phyloP scores from a whole-genome alignment of 2,329 filamentous ascomycete species.

The Aspergillus sclerotialis region DNA sequence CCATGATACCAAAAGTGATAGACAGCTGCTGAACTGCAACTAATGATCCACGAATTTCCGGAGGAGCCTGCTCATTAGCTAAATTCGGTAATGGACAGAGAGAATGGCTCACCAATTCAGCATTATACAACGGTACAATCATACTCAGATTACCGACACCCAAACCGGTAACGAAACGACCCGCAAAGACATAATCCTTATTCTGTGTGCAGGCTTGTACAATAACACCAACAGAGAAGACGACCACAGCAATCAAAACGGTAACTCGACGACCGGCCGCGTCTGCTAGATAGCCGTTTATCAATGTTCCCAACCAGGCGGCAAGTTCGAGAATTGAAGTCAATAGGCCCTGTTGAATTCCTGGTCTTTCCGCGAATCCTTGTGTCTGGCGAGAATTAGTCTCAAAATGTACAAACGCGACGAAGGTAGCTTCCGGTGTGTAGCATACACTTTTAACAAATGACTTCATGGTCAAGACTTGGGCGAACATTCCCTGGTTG shows the following conservation, averaged over 20 bases:
- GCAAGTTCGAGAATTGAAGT: conserved; percentile 37
- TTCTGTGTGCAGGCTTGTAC: conserved; percentile 28
- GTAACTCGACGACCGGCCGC: conserved; percentile 27
- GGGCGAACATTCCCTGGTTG: conserved; percentile 72
- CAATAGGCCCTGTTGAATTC: conserved; percentile 24
- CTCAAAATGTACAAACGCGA: conserved; percentile 2
- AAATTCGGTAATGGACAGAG: not conserved
- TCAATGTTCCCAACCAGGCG: conserved; percentile 31
- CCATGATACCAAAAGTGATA: conserved; percentile 39
- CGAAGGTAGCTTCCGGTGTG: conserved; percentile 11
- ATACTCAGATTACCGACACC: conserved; percentile 37
- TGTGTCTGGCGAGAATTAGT: conserved; percentile 13
- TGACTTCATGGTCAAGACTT: conserved; percentile 50
- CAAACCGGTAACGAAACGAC: conserved; percentile 36
- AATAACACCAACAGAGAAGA: conserved; percentile 32
- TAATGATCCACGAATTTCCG: conserved; percentile 36
- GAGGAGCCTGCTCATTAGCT: conserved; percentile 19
- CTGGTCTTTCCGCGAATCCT: conserved; percentile 18
- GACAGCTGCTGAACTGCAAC: conserved; percentile 38
- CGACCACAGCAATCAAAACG: conserved; percentile 24
- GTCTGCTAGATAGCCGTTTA: conserved; percentile 32
- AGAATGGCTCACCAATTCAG: conserved; percentile 22
- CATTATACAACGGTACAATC: conserved; percentile 36
- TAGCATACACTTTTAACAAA: conserved; percentile 41
- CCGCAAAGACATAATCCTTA: conserved; percentile 27